Evolutionary conservation across 148 eudicot species (phyloP).

Genomic region (Amaranthus cruentus): DNA sequence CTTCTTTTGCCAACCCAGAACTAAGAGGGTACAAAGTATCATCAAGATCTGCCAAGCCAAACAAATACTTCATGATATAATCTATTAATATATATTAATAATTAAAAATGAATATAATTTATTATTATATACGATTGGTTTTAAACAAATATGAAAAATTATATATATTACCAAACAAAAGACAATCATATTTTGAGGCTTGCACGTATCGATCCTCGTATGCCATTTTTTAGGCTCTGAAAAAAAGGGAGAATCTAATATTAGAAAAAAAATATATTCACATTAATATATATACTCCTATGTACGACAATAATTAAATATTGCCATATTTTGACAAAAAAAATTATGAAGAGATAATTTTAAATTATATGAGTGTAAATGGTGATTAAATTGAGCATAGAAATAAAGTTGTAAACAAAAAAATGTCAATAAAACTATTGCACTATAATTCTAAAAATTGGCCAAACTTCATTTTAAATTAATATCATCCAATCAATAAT

Average conservation of each 20-base stretch:
- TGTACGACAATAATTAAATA: background rate
- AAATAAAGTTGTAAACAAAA: no score
- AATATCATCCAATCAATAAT: no score
- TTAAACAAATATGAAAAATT: no score
- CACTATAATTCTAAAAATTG: no score
- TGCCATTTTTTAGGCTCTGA: conserved; percentile 48
- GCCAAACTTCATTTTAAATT: no score
- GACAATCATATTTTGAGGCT: conserved; percentile 66
- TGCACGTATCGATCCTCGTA: conserved; percentile 39
- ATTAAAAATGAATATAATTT: background rate
- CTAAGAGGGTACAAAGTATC: conserved; percentile 83
- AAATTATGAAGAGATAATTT: background rate
- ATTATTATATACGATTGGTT: no score
- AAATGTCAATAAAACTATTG: no score
- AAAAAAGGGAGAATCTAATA: background rate
- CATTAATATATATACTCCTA: background rate
- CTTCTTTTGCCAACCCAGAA: conserved; percentile 55
- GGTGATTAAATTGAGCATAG: background rate
- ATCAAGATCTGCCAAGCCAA: conserved; percentile 60
- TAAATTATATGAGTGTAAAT: background rate
- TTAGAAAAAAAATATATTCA: background rate
- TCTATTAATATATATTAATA: background rate
- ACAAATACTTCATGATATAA: background rate
- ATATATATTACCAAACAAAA: conserved; percentile 53
- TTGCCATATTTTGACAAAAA: background rate